Evolutionary conservation across 139 green algal species (phyloP).

Genomic region (Tetraselmis chui): DNA sequence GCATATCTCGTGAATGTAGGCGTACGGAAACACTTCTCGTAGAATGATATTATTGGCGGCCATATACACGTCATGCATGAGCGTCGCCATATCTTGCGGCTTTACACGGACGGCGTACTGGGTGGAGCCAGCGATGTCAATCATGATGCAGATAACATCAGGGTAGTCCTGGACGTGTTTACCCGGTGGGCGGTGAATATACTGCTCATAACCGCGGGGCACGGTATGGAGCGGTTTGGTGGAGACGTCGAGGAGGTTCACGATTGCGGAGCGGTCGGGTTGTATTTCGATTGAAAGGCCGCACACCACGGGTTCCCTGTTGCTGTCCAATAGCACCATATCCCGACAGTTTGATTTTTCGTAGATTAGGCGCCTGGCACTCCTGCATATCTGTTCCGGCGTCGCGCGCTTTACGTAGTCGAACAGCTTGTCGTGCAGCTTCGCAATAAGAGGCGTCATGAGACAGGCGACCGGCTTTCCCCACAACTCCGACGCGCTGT

Average conservation of each 20-base stretch:
- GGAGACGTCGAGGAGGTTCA: not conserved
- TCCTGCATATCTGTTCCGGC: not conserved
- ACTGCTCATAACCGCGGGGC: not conserved
- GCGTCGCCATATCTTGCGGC: not conserved
- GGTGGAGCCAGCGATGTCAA: not conserved
- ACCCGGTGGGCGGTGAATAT: not conserved
- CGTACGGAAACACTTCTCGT: not conserved
- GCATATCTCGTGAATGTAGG: not conserved
- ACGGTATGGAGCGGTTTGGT: not conserved
- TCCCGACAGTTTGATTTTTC: not conserved
- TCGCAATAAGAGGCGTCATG: not conserved
- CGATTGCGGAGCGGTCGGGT: not conserved
- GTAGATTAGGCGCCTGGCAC: not conserved
- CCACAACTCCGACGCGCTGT: not conserved
- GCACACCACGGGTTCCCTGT: not conserved
- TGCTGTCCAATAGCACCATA: not conserved
- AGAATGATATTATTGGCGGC: not conserved
- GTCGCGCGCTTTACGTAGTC: not conserved
- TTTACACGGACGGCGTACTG: not conserved
- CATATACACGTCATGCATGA: not conserved
- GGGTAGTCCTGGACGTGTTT: not conserved
- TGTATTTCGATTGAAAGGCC: not conserved
- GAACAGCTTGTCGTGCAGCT: not conserved
- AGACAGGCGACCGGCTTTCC: not conserved
- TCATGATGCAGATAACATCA: not conserved